A percentile compares a stretch with the other conserved stretches of the same genome.
phyloP scores from a whole-genome alignment of 2,329 filamentous ascomycete genomes.

The Aspergillus udagawae region DNA sequence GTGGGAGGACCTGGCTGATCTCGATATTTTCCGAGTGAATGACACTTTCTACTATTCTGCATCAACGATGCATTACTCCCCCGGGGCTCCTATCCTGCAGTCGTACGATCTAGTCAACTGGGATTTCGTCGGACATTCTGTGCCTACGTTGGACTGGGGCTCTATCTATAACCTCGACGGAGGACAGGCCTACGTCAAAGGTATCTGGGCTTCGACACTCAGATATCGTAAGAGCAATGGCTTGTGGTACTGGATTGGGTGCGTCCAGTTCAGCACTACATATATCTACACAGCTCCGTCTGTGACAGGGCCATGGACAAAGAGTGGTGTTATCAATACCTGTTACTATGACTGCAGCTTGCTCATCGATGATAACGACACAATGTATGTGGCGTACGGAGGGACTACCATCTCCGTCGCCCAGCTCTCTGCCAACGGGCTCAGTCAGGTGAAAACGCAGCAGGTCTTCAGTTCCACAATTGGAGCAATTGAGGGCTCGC shows the following conservation, averaged over 20 bases:
- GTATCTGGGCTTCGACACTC: constrained; percentile 55
- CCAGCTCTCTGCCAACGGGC: constrained; percentile 48
- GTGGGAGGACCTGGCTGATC: constrained; percentile 54
- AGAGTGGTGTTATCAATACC: constrained; percentile 32
- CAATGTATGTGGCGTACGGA: constrained; percentile 57
- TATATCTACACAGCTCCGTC: constrained; percentile 51
- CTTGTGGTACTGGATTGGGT: constrained; percentile 57
- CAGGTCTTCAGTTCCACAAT: constrained; percentile 42
- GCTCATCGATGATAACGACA: constrained; percentile 57
- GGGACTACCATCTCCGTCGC: constrained; percentile 48
- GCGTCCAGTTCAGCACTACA: constrained; percentile 48
- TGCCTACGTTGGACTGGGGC: constrained; percentile 46
- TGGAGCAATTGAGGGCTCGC: constrained; percentile 47
- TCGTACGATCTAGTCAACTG: constrained; percentile 55
- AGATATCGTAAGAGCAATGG: constrained; percentile 49
- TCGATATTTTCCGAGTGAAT: constrained; percentile 51
- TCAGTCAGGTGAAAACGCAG: constrained; percentile 43
- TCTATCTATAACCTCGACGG: constrained; percentile 47
- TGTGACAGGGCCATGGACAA: constrained; percentile 44
- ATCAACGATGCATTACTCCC: constrained; percentile 55
- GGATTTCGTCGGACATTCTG: constrained; percentile 44
- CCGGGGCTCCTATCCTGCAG: constrained; percentile 53
- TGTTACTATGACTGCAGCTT: constrained; percentile 59
- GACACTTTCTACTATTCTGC: constrained; percentile 54
- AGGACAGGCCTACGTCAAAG: constrained; percentile 48